phyloP scores from a whole-genome alignment of 2,329 filamentous ascomycete genomes.

The Neonectria sp. region DNA sequence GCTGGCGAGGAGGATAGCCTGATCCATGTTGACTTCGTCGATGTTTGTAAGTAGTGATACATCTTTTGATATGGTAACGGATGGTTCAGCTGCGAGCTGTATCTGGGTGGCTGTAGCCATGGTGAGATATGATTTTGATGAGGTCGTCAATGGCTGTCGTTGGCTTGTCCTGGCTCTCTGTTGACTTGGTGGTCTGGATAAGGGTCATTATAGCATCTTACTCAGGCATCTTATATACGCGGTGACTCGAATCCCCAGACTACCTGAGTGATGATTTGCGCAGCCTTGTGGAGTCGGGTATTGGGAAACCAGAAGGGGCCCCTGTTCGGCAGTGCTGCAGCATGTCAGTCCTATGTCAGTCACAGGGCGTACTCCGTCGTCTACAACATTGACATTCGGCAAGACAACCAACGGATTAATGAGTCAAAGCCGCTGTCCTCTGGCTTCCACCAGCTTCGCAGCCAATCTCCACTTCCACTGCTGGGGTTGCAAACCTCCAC shows the following conservation, averaged over 20 bases:
- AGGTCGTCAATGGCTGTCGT: neutral
- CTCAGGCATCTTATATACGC: neutral
- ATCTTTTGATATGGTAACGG: conserved; percentile 24
- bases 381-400: neutral
- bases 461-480: no score
- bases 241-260: neutral
- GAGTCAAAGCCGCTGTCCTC: neutral
- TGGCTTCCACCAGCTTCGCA: neutral
- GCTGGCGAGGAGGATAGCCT: conserved; percentile 47
- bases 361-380: conserved; percentile 36
- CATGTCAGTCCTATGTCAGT: conserved; percentile 35
- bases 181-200: neutral
- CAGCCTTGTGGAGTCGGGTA: conserved; percentile 41
- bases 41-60: conserved; percentile 8
- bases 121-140: neutral
- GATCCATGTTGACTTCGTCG: conserved; percentile 42
- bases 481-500: no score
- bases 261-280: neutral
- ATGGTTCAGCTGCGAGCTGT: conserved; percentile 40
- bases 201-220: neutral
- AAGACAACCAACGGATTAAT: conserved; percentile 6
- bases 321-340: conserved; percentile 1
- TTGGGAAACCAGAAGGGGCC: neutral
- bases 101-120: conserved; percentile 55
- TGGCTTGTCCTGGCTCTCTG: neutral